Evolutionary conservation across 1,284 basidiomycete species (phyloP), one percentile per base, ranked within the genome.

Genomic region (Heliocybe sulcata): DNA sequence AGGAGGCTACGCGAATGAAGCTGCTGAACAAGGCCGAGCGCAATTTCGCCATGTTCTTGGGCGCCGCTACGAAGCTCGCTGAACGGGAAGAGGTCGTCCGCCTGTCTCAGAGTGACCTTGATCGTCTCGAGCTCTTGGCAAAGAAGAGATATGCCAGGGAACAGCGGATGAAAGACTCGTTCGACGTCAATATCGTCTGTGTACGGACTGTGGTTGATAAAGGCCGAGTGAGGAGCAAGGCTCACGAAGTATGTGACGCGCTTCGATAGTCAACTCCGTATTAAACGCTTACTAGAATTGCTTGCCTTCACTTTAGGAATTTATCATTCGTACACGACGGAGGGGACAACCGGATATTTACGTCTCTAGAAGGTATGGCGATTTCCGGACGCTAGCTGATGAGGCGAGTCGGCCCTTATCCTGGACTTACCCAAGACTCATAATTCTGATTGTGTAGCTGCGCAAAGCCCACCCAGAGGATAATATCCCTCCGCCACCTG

Each of bases 341-440:
- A 79, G 83, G 2, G 79, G 82, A 11, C 79, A 80, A 57, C 77
- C 77, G 1, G 94, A 97, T 61, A 80, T 93, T 2, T 94, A 84
- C 66, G 96, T 98, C 2, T 92, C 93, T 1, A 81, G 97, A 56
- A 79, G 97, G 59, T 96, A 99, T 66, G 95, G 96, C 12, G 96
- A 99, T 67, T 98, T 99, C 69, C 87, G 78, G 63, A 88, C 92
- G 2, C 77, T 98, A 19, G 85, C 87, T 1, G 81, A 87, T 54
- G 92, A 95, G 75, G 92, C 90, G 59, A 45, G 52, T 55, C 54
- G 35, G 54, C 19, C 2, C 19, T 49, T 55, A 16, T 2, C n/a
- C 38, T 56, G 26, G 47, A 45, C 31, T 26, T 35, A 47, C 29
- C 54, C 35, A 35, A 25, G 47, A 20, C 64, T 60, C 63, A 65